Conservation (phyloP, 176 grass and related monocot species). For the Triticum dicoccoides region DNA sequence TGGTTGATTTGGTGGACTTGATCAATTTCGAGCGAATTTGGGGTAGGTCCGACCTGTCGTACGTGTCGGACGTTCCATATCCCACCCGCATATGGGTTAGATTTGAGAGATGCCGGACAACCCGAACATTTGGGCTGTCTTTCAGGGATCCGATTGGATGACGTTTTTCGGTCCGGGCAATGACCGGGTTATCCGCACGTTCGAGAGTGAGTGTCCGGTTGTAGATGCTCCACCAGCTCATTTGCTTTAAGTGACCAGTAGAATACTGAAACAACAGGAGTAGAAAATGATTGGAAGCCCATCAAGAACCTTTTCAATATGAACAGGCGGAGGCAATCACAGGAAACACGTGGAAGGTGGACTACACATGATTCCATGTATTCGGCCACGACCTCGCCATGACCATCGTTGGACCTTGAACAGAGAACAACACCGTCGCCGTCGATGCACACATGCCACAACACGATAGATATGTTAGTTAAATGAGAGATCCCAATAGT, state of each 20-base stretch:
- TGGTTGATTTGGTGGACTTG: no score
- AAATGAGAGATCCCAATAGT: background rate
- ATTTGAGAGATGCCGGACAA: no score
- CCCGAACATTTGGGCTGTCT: no score
- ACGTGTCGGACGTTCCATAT: no score
- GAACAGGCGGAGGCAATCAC: background rate
- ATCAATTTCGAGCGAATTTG: no score
- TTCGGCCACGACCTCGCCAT: background rate
- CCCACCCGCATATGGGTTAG: accelerated
- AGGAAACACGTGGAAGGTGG: background rate
- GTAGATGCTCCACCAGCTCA: no score
- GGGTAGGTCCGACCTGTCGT: no score
- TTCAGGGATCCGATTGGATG: no score
- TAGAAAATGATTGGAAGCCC: background rate
- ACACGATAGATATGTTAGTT: background rate
- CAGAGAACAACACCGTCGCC: background rate
- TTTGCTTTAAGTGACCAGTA: background rate
- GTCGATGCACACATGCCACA: constrained; percentile 5
- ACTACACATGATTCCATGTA: background rate
- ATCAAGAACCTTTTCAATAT: background rate
- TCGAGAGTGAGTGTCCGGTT: no score
- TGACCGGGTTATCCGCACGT: no score
- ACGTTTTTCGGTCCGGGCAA: no score
- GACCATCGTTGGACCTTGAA: constrained; percentile 13
- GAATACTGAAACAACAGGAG: background rate